These are phyloP conservation scores for Komagataella populi DNA, from an alignment of 805 yeast species.

Conservation along the genomic window DNA sequence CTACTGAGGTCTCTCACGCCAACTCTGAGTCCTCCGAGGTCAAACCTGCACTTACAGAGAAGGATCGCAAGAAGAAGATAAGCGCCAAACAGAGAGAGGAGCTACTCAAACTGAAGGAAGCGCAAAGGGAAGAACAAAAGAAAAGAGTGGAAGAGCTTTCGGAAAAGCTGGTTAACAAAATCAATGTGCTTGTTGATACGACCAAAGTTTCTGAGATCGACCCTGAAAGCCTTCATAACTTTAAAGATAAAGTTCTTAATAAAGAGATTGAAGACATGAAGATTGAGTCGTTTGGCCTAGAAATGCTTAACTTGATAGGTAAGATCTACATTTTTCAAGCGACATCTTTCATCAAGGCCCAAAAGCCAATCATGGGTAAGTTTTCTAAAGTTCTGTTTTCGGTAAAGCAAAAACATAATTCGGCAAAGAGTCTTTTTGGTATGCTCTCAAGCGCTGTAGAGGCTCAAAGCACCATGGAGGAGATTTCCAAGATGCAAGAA, in stretches of 20 bases:
- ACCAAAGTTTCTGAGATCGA: constrained; percentile 26
- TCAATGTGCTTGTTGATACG: constrained; percentile 24
- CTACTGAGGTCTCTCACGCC: not conserved
- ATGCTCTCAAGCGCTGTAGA: constrained; percentile 65
- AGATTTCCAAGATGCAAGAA: constrained; percentile 53
- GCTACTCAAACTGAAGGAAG: constrained; percentile 11
- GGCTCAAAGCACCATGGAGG: constrained; percentile 70
- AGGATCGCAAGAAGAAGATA: constrained; percentile 8
- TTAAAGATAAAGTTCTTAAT: constrained; percentile 41
- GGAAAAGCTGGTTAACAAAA: constrained; percentile 30
- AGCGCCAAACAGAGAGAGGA: constrained; percentile 14
- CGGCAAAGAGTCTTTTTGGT: constrained; percentile 57
- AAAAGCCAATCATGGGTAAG: constrained; percentile 55
- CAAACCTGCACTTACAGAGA: not conserved
- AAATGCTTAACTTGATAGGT: constrained; percentile 67
- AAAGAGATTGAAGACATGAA: constrained; percentile 77
- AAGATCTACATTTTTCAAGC: constrained; percentile 54
- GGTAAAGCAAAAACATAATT: constrained; percentile 60
- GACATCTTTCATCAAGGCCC: constrained; percentile 50
- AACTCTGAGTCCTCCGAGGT: not conserved
- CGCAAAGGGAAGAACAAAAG: constrained; percentile 19
- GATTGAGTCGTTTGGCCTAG: constrained; percentile 77
- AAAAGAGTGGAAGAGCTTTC: constrained; percentile 44
- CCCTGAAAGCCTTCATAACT: constrained; percentile 30
- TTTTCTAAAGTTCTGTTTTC: constrained; percentile 42